These are phyloP conservation scores for Elsinoe australis DNA, from an alignment of 2,329 filamentous ascomycete species.

Conservation along the genomic window DNA sequence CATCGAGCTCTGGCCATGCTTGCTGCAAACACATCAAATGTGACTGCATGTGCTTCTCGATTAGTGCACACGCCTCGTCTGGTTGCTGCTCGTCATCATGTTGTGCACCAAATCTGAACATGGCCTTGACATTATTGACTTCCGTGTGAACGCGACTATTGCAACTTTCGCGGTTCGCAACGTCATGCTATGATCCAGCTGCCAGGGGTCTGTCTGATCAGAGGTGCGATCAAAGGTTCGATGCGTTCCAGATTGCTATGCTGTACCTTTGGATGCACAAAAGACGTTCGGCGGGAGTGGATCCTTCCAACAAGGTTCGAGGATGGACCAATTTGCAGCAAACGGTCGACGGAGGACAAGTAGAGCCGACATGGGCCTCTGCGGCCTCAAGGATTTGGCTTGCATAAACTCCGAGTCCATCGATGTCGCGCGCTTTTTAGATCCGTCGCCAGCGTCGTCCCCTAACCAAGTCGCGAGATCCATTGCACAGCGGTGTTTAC, in stretches of 20 bases:
- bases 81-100: constrained; percentile 9
- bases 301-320: background rate
- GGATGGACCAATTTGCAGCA: too few relatives aligned
- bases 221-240: background rate
- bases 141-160: background rate
- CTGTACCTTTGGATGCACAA: too few relatives aligned
- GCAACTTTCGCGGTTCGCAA: constrained; percentile 1
- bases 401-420: constrained; percentile 5
- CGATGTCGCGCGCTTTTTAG: background rate
- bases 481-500: background rate
- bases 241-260: constrained; percentile 6
- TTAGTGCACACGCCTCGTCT: constrained; percentile 1
- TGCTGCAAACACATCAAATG: background rate
- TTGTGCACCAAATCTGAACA: constrained; percentile 5
- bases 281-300: background rate
- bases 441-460: background rate
- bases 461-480: too few relatives aligned
- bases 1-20: background rate
- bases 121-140: too few relatives aligned
- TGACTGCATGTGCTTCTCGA: background rate
- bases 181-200: background rate
- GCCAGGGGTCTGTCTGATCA: background rate
- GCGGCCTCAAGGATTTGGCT: background rate
- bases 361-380: background rate
- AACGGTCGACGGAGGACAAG: constrained; percentile 10